Conservation (phyloP, 805 yeast species). For the Ogataea philodendri region DNA sequence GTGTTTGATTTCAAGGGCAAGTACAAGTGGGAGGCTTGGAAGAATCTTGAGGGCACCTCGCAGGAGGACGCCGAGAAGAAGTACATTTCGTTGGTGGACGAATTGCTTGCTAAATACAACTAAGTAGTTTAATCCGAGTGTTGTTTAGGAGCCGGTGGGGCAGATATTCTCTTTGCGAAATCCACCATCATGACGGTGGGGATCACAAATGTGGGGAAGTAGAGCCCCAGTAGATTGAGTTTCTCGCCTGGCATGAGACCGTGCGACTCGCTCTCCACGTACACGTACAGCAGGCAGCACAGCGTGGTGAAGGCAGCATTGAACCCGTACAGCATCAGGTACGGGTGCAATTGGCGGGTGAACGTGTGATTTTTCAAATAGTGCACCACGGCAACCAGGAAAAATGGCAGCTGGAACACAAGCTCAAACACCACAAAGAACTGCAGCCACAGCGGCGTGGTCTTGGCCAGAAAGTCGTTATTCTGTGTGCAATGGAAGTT, state of each 20-base stretch:
- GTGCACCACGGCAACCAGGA: constrained; percentile 45
- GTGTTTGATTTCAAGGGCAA: constrained; percentile 90
- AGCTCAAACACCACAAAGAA: constrained; percentile 72
- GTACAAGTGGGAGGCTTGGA: constrained; percentile 98
- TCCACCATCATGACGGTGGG: constrained; percentile 60
- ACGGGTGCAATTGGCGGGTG: constrained; percentile 25
- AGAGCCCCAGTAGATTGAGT: constrained; percentile 48
- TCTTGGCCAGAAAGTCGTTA: constrained; percentile 64
- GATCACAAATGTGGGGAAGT: constrained; percentile 68
- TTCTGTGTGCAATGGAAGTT: constrained; percentile 61
- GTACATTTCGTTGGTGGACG: constrained; percentile 67
- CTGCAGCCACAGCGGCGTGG: constrained; percentile 62
- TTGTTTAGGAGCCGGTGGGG: constrained; percentile 2
- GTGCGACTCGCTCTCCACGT: constrained; percentile 33
- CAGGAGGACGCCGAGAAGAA: constrained; percentile 89
- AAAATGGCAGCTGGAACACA: constrained; percentile 76
- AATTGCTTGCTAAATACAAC: constrained; percentile 54
- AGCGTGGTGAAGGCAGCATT: constrained; percentile 81
- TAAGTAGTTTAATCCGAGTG: constrained; percentile 10
- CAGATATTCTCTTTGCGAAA: constrained; percentile 25
- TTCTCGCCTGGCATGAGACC: constrained; percentile 41
- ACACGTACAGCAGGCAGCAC: constrained; percentile 61
- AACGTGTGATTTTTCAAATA: constrained; percentile 21
- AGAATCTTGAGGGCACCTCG: constrained; percentile 75
- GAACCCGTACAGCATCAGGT: constrained; percentile 65